Evolutionary conservation across 2,329 filamentous ascomycete genomes (phyloP), one percentile per base, ranked within the genome.

Genomic region (Scedosporium boydii): DNA sequence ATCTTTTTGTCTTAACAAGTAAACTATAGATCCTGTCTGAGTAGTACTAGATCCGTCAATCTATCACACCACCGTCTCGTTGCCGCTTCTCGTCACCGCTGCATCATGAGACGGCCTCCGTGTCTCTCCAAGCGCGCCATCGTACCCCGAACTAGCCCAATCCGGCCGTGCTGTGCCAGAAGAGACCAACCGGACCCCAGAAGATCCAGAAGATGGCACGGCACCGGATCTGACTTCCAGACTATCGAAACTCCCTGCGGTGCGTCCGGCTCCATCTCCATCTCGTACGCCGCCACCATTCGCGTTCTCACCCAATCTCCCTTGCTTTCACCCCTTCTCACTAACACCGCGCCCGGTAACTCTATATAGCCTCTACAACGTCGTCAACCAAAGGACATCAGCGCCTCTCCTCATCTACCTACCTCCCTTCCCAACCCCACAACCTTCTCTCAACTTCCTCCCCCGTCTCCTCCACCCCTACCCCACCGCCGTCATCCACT

Each of bases 401-500:
- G 70, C 73, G 1, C 79, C 83, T 1, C 69, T 87, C 51, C 69
- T 86, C 14, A 71, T 87, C 51, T 81, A 86, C 69, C 71, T 87
- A 0, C 85, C 85, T 5, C 75, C 82, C 0, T 77, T 76, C 56
- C 73, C 80, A 12, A 70, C 72, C 38, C 63, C 64, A 6, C 64
- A 72, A 59, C 64, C 66, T 6, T 64, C 68, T 2, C 65, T 66
- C 12, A 62, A 67, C 9, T 63, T 72, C 38, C 66, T 81, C 26
- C 77, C 80, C 29, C 66, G 65, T 9, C 81, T 80, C 63, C 71
- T 79, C 38, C 72, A 69, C 12, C 70, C 70, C 14, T 75, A 74
- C 42, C 77, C 83, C 1, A 76, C 82, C 0, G 83, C 79, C 5
- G 78, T 78, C 62, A 82, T 87, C 68, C 82, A 85, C 68, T 87